These are phyloP conservation scores for Chrysopogon serrulatus DNA, from an alignment of 176 grass and related monocot species.

Conservation along the genomic window DNA sequence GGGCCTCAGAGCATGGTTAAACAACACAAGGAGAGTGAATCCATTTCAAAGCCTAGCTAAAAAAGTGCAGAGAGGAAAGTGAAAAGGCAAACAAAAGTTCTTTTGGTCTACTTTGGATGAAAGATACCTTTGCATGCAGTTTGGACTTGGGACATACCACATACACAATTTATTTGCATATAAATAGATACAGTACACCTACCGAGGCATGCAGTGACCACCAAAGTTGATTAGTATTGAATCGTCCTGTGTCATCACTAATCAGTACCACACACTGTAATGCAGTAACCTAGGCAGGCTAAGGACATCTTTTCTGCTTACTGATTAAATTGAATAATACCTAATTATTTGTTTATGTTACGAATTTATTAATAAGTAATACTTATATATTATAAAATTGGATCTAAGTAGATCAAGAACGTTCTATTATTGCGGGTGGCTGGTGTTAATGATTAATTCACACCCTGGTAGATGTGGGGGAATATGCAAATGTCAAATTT, in stretches of 20 bases:
- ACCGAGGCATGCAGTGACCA: background rate
- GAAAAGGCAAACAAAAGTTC: conserved; percentile 4
- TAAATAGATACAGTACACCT: background rate
- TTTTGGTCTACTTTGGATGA: conserved; percentile 23
- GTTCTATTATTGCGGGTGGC: conserved; percentile 6
- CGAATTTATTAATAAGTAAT: background rate
- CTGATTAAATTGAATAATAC: background rate
- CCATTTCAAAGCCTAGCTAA: conserved; percentile 23
- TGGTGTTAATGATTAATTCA: conserved; percentile 19
- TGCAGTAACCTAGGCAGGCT: background rate
- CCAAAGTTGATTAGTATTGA: background rate
- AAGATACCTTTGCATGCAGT: conserved; percentile 23
- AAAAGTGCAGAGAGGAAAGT: conserved; percentile 29
- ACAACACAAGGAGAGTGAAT: conserved; percentile 31
- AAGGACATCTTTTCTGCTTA: background rate
- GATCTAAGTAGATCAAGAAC: conserved; percentile 12
- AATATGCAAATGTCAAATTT: conserved; percentile 12
- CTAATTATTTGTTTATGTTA: background rate
- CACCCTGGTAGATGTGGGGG: background rate
- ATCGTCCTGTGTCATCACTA: background rate
- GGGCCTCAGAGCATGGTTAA: conserved; percentile 12
- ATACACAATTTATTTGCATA: background rate
- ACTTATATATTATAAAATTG: background rate
- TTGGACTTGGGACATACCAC: background rate
- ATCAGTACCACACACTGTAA: background rate